Conservation (phyloP, 345 rosid species). For the Camelina laxa region DNA sequence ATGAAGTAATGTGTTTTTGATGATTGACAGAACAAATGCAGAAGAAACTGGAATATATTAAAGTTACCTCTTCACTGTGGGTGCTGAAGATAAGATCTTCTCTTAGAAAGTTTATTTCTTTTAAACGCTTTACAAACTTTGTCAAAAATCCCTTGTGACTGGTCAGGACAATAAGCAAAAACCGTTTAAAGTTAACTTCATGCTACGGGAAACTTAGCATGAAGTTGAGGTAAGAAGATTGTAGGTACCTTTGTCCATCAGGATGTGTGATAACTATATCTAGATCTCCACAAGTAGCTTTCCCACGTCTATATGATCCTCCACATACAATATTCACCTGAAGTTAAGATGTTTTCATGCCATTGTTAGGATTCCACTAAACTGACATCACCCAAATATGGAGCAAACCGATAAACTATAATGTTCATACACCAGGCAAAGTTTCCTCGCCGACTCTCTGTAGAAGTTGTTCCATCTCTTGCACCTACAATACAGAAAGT, state of each 20-base stretch:
- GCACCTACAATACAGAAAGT: conserved; percentile 55
- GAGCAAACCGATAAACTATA: conserved; percentile 10
- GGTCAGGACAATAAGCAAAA: conserved; percentile 33
- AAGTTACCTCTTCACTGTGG: conserved; percentile 81
- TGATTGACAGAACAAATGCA: conserved; percentile 7
- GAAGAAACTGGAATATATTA: conserved; percentile 16
- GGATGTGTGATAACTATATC: conserved; percentile 87
- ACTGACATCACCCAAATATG: neutral
- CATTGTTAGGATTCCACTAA: conserved; percentile 5
- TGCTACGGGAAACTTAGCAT: neutral
- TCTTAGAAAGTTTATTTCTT: conserved; percentile 73
- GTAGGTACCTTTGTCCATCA: conserved; percentile 76
- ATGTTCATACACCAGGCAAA: conserved; percentile 74
- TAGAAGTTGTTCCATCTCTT: conserved; percentile 80
- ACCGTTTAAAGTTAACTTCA: conserved; percentile 25
- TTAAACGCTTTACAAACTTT: conserved; percentile 69
- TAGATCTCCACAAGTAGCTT: conserved; percentile 90
- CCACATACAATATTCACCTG: conserved; percentile 83
- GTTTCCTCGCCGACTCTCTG: conserved; percentile 73
- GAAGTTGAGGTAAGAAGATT: conserved; percentile 2
- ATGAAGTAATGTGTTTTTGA: neutral
- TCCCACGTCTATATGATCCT: conserved; percentile 98
- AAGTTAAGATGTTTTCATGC: conserved; percentile 31
- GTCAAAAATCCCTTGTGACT: conserved; percentile 90
- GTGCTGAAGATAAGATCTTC: conserved; percentile 87